Percentiles rank a stretch among this genome's conserved stretches.
Conservation (phyloP, 2,329 filamentous ascomycete species). For the Diatrype stigma region DNA sequence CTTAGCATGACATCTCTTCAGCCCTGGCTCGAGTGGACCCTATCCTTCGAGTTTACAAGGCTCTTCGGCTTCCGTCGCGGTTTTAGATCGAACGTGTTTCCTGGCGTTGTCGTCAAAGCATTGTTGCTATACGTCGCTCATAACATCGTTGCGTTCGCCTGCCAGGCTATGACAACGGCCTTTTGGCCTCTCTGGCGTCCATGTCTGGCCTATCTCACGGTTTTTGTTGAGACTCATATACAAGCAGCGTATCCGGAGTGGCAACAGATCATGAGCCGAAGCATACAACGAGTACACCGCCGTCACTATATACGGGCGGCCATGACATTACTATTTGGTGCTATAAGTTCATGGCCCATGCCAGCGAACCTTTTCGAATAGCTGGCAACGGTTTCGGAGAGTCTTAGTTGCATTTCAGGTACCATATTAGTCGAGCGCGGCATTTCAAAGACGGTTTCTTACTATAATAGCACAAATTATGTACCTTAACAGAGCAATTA, state of each 20-base stretch:
- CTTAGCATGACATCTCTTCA: neutral
- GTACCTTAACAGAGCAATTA: no score
- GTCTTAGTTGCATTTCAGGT: neutral
- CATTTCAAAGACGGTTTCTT: no score
- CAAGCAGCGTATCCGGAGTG: conserved; percentile 3
- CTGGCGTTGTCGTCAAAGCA: conserved; percentile 3
- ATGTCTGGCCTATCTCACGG: conserved; percentile 19
- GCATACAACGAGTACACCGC: conserved; percentile 10
- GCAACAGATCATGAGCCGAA: conserved; percentile 2
- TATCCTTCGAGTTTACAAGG: neutral
- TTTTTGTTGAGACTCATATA: neutral
- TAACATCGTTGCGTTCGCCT: conserved; percentile 9
- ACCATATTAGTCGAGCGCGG: no score
- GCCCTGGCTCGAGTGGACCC: neutral
- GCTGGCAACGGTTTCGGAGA: no score
- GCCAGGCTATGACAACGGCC: conserved; percentile 3
- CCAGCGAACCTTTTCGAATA: no score
- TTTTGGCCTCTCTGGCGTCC: conserved; percentile 10
- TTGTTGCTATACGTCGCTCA: conserved; percentile 10
- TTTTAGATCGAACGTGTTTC: neutral
- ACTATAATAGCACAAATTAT: no score
- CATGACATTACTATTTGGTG: conserved; percentile 20
- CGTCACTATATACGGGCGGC: conserved; percentile 9
- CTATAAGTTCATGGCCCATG: conserved; percentile 22
- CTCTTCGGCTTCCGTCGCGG: neutral